Conservation (phyloP, 495 filamentous ascomycete genomes). For the Lentithecium fluviatile region DNA sequence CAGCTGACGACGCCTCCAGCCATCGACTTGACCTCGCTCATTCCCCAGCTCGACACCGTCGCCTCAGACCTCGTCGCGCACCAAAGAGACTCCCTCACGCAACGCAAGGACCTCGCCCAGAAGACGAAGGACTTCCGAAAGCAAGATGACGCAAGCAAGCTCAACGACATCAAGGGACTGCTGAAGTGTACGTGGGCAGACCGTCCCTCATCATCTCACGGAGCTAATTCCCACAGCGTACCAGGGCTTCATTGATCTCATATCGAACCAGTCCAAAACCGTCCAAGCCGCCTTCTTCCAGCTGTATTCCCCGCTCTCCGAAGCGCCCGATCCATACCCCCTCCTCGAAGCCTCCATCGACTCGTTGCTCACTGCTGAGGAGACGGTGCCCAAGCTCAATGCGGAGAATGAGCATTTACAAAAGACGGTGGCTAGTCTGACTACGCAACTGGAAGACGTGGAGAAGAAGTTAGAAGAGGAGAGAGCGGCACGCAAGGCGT, state of each 20-base stretch:
- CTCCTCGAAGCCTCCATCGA: slow-evolving; percentile 95
- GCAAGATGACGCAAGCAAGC: slow-evolving; percentile 84
- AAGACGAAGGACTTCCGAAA: slow-evolving; percentile 99
- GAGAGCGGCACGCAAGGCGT: slow-evolving; percentile 63
- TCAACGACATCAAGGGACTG: slow-evolving; percentile 81
- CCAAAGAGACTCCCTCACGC: slow-evolving; percentile 87
- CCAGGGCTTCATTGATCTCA: slow-evolving; percentile 92
- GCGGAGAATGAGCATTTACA: slow-evolving; percentile 85
- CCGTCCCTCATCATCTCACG: neutral
- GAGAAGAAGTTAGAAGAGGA: slow-evolving; percentile 75
- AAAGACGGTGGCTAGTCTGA: slow-evolving; percentile 73
- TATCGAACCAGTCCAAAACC: slow-evolving; percentile 90
- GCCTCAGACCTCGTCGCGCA: slow-evolving; percentile 90
- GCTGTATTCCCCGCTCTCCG: slow-evolving; percentile 86
- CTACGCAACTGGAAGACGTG: slow-evolving; percentile 84
- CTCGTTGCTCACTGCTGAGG: slow-evolving; percentile 83
- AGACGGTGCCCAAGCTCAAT: slow-evolving; percentile 82
- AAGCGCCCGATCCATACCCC: slow-evolving; percentile 95
- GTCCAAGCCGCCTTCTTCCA: slow-evolving; percentile 85
- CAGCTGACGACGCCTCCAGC: slow-evolving; percentile 50
- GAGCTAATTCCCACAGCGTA: slow-evolving; percentile 63
- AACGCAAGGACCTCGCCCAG: slow-evolving; percentile 93
- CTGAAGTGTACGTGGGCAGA: slow-evolving; percentile 64
- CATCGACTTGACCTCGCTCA: slow-evolving; percentile 81
- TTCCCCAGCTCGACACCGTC: slow-evolving; percentile 84